phyloP scores from a whole-genome alignment of 305 asterid species.

The Stenogyne calaminthoides region DNA sequence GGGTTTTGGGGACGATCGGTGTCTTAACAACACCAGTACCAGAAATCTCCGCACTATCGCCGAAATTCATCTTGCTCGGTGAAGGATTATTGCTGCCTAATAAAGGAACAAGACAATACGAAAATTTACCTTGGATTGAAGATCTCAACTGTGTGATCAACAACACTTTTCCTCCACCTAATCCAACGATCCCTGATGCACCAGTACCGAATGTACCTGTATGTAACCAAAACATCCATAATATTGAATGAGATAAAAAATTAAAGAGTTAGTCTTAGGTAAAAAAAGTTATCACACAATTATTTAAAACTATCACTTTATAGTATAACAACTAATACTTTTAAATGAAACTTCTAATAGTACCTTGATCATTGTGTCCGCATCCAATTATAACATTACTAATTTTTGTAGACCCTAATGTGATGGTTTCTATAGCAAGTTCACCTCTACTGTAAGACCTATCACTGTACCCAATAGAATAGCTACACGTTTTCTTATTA shows the following conservation, averaged over 20 bases:
- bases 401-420: slow-evolving; percentile 35
- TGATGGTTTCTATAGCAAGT: slow-evolving; percentile 48
- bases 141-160: slow-evolving; percentile 45
- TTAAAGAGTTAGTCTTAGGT: too few relatives aligned
- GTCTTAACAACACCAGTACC: slow-evolving; percentile 44
- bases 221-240: background rate
- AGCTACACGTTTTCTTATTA: slow-evolving; percentile 28
- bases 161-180: slow-evolving; percentile 52
- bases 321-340: too few relatives aligned
- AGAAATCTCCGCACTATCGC: slow-evolving; percentile 36
- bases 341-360: too few relatives aligned
- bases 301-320: too few relatives aligned
- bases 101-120: slow-evolving; percentile 52
- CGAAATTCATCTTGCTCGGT: slow-evolving; percentile 54
- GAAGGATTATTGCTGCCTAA: background rate
- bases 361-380: slow-evolving; percentile 44
- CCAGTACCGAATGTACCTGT: slow-evolving; percentile 25
- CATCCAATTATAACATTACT: slow-evolving; percentile 47
- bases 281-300: too few relatives aligned
- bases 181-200: slow-evolving; percentile 64
- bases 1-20: slow-evolving; percentile 34
- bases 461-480: slow-evolving; percentile 40
- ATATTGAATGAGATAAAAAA: background rate
- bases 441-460: slow-evolving; percentile 44
- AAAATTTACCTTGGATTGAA: slow-evolving; percentile 43